Conservation (phyloP, 306 rosid species). For the Acacia melanoxylon region DNA sequence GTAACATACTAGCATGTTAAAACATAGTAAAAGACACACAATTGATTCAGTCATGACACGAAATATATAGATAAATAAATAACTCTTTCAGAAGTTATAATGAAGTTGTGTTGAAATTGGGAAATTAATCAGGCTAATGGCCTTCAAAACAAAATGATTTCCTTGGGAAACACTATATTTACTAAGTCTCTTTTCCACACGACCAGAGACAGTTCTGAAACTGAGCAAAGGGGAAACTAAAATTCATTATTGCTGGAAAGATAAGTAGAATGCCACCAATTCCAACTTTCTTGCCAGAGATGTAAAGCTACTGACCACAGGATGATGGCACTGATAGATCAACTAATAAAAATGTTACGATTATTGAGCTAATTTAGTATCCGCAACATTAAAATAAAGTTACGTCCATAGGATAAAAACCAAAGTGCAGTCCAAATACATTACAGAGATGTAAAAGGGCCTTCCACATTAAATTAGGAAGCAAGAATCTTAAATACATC, state of each 20-base stretch:
- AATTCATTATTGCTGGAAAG: background rate
- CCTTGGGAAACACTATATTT: background rate
- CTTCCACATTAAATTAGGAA: conserved; percentile 5
- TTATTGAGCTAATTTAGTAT: background rate
- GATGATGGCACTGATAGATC: background rate
- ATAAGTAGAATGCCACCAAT: background rate
- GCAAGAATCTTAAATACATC: background rate
- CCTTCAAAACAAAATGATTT: background rate
- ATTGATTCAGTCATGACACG: background rate
- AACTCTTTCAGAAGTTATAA: background rate
- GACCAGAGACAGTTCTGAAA: background rate
- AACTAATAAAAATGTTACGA: background rate
- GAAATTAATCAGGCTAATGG: background rate
- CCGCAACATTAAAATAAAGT: background rate
- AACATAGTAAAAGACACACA: conserved; percentile 4
- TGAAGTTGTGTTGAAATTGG: background rate
- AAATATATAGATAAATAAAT: background rate
- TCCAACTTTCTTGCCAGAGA: background rate
- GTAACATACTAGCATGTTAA: background rate
- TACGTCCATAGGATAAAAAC: background rate
- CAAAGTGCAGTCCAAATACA: conserved; percentile 8
- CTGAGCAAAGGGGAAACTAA: background rate
- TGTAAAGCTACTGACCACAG: background rate
- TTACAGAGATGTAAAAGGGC: background rate
- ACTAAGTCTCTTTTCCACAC: background rate